phyloP scores from a whole-genome alignment of 805 yeast species.

The Vanderwaltozyma polyspora region DNA sequence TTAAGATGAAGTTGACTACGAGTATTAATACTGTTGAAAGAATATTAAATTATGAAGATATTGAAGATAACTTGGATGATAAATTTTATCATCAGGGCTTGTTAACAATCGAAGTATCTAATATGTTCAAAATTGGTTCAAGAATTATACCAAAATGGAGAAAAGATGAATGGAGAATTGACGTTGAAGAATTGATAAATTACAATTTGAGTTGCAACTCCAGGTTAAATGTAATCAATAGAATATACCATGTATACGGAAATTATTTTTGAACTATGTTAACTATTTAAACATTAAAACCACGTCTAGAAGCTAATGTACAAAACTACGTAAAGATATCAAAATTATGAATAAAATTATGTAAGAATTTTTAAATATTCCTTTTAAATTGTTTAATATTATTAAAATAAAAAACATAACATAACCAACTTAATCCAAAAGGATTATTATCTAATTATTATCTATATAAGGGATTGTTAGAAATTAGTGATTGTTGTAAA shows the following conservation, averaged over 20 bases:
- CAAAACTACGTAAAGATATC: too few relatives aligned
- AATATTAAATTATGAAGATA: conserved; percentile 29
- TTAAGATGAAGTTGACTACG: conserved; percentile 20
- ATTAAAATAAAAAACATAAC: too few relatives aligned
- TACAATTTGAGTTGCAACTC: conserved; percentile 27
- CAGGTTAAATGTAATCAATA: conserved; percentile 38
- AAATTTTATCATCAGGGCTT: conserved; percentile 42
- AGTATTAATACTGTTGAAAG: conserved; percentile 50
- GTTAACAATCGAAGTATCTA: conserved; percentile 53
- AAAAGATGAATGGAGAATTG: conserved; percentile 47
- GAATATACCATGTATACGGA: conserved; percentile 55
- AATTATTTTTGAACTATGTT: conserved; percentile 10
- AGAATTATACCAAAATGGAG: conserved; percentile 40
- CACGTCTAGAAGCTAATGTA: too few relatives aligned
- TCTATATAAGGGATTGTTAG: too few relatives aligned
- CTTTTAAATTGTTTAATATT: too few relatives aligned
- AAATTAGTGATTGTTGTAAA: too few relatives aligned
- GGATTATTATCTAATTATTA: too few relatives aligned
- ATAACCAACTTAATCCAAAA: too few relatives aligned
- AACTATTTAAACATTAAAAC: neutral
- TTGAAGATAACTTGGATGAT: conserved; percentile 22
- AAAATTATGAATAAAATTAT: too few relatives aligned
- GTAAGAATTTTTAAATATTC: too few relatives aligned
- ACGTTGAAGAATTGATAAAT: conserved; percentile 48
- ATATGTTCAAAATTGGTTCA: conserved; percentile 41